A percentile compares a stretch with the other conserved stretches of the same genome.
Conservation (phyloP, 768 basidiomycete genomes). For the Cubamyces sp. region DNA sequence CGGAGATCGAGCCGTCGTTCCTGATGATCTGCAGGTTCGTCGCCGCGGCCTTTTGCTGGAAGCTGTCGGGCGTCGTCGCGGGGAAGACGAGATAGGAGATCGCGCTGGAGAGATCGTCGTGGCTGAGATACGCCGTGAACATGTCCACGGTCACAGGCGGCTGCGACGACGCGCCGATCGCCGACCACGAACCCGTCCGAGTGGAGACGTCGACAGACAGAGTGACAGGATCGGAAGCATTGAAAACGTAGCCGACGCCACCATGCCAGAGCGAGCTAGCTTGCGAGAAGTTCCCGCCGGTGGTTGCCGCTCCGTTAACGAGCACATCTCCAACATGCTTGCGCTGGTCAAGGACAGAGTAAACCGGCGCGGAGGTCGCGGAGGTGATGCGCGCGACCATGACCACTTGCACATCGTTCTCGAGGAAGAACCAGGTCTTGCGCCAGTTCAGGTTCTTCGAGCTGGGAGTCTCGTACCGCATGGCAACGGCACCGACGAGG, state of each 20-base stretch:
- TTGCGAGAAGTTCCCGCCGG: slow-evolving; percentile 32
- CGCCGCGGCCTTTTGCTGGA: slow-evolving; percentile 41
- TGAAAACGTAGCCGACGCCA: slow-evolving; percentile 59
- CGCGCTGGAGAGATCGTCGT: slow-evolving; percentile 38
- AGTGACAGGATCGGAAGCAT: slow-evolving; percentile 35
- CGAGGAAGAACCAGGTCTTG: slow-evolving; percentile 73
- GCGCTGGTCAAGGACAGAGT: slow-evolving; percentile 66
- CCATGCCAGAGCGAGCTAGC: slow-evolving; percentile 59
- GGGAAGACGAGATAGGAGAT: slow-evolving; percentile 60
- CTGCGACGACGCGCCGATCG: slow-evolving; percentile 62
- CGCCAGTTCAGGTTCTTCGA: slow-evolving; percentile 58
- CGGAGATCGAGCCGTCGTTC: slow-evolving; percentile 55
- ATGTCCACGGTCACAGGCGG: slow-evolving; percentile 57
- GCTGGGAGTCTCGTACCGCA: slow-evolving; percentile 66
- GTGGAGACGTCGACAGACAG: slow-evolving; percentile 45
- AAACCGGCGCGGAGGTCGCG: slow-evolving; percentile 49
- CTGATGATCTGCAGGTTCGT: slow-evolving; percentile 42
- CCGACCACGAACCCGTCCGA: slow-evolving; percentile 59
- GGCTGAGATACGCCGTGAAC: slow-evolving; percentile 59
- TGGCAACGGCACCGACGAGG: slow-evolving; percentile 53
- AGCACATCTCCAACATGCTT: slow-evolving; percentile 45
- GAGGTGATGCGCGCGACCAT: slow-evolving; percentile 58
- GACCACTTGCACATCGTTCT: slow-evolving; percentile 60
- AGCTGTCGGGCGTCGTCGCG: slow-evolving; percentile 43
- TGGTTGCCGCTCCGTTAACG: slow-evolving; percentile 40